Evolutionary conservation across 495 filamentous ascomycete genomes (phyloP), one percentile per base, ranked within the genome.

Genomic region (Letharia lupina): DNA sequence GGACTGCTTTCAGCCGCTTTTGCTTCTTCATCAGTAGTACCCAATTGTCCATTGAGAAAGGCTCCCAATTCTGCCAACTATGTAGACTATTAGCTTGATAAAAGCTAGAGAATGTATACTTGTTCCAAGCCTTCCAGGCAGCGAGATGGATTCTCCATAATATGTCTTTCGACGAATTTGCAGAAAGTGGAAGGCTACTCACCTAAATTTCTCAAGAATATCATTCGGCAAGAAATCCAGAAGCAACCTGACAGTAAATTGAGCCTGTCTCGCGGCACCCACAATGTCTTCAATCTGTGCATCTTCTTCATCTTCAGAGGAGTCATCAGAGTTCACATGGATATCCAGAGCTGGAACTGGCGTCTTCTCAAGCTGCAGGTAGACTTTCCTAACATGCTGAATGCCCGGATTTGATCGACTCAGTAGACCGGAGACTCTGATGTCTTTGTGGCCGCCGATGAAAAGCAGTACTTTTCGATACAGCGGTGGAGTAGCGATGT

Each of bases 41-140:
- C 65, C 65, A 67, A 37, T 67, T 67, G 20, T 67, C 65, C 48
- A 67, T 48, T 35, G 65, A 62, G 16, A 67, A 67, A 18, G 65
- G 65, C 41, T 67, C 65, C 65, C 65, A 67, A 42, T 58, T 63
- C 33, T 67, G 65, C 65, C 65, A 67, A 45, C 65, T 67, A 16
- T 37, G 31, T 23, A 52, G 3, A n/a, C 20, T 45, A 9, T 61
- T 16, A 66, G 64, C 50, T 31, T 45, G 31, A 52, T 47, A 11
- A 35, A 48, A 20, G 20, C 4, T 1, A 12, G 20, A 56, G 1
- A n/a, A 56, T 16, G 18, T 13, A 11, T 12, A 44, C 10, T 10
- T 35, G 3, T 9, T 37, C 54, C 54, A 37, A 9, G 47, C 33
- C 18, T 16, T 11, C 59, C 15, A n/a, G 10, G 31, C 44, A 62